Evolutionary conservation across 495 filamentous ascomycete genomes (phyloP).

Genomic region (Bathelium albidoporum): DNA sequence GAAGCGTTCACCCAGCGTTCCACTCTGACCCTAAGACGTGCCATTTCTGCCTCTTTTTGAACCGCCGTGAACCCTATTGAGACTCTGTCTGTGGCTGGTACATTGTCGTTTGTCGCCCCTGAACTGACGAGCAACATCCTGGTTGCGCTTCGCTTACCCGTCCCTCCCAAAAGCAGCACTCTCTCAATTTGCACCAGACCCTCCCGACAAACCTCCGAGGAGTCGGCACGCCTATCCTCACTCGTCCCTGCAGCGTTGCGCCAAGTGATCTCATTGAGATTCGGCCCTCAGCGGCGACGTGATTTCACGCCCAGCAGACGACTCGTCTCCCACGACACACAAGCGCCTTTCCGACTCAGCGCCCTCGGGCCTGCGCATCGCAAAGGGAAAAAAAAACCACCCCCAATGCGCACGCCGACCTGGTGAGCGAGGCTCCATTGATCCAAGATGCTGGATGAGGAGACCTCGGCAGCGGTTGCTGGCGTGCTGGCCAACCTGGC

Average conservation of each 20-base stretch:
- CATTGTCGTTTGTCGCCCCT: not conserved
- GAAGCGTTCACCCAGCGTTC: not conserved
- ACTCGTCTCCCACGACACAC: not conserved
- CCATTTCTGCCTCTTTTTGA: not conserved
- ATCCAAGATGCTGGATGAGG: conserved; percentile 22
- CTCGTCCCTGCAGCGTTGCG: not conserved
- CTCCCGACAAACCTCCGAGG: not conserved
- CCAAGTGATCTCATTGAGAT: not conserved
- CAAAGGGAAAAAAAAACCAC: too few relatives aligned
- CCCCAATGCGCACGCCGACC: not conserved
- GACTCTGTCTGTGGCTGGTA: not conserved
- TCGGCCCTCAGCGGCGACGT: not conserved
- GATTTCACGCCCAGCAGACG: not conserved
- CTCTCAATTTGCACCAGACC: not conserved
- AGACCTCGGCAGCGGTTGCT: conserved; percentile 28
- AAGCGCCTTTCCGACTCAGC: not conserved
- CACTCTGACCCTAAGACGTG: not conserved
- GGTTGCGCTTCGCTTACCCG: not conserved
- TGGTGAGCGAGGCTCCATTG: not conserved
- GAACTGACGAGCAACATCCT: not conserved
- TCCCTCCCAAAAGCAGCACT: not conserved
- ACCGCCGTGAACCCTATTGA: not conserved
- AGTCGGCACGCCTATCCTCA: not conserved
- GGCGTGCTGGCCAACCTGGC: conserved; percentile 30
- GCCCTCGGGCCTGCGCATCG: not conserved